These are phyloP conservation scores for Capsaspora owczarzaki DNA, from an alignment of 78 protist species.

Conservation along the genomic window DNA sequence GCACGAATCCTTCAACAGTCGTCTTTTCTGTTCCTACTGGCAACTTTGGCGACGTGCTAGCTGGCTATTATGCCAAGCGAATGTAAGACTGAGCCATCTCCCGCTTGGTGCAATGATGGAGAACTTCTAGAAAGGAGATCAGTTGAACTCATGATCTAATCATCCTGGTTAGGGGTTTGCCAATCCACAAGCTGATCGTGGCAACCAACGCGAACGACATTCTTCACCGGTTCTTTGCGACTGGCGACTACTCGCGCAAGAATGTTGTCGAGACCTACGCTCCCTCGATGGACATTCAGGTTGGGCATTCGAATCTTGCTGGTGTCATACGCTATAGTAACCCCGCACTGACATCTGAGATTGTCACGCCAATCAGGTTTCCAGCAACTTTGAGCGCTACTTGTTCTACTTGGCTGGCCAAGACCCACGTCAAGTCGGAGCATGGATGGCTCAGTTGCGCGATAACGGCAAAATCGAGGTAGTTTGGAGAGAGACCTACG, in stretches of 20 bases:
- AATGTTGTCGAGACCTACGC: constrained; percentile 12
- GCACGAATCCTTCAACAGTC: too few relatives aligned
- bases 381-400: constrained; percentile 57
- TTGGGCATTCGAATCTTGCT: too few relatives aligned
- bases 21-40: constrained; percentile 46
- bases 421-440: not conserved
- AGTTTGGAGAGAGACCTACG: not conserved
- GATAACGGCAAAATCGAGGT: not conserved
- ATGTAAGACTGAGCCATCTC: not conserved
- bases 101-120: not conserved
- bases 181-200: constrained; percentile 28
- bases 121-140: too few relatives aligned
- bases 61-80: constrained; percentile 49
- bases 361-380: too few relatives aligned
- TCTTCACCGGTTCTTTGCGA: constrained; percentile 21
- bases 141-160: too few relatives aligned
- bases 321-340: too few relatives aligned
- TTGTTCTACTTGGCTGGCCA: constrained; percentile 5
- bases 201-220: constrained; percentile 63
- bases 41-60: constrained; percentile 60
- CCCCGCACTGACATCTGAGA: too few relatives aligned
- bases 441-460: not conserved
- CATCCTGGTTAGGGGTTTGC: constrained; percentile 57
- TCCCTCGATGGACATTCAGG: constrained; percentile 61
- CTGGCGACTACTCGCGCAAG: constrained; percentile 7